Percentiles rank a stretch among this genome's conserved stretches.
Conservation (phyloP, 768 basidiomycete species). For the Lactarius hatsudake region DNA sequence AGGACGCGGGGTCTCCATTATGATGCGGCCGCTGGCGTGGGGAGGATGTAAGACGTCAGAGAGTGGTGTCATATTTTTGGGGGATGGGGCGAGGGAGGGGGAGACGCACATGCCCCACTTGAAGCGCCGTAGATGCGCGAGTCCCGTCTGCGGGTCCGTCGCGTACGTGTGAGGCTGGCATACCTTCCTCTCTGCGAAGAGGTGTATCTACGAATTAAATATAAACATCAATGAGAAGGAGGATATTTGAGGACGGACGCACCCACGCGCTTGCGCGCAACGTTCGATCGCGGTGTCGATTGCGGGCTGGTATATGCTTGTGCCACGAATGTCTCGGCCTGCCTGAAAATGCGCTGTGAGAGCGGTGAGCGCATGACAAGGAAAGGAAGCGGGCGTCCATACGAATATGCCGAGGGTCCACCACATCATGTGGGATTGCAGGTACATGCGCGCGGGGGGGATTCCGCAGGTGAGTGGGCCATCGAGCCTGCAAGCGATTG, state of each 20-base stretch:
- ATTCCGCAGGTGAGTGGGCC: slow-evolving; percentile 85
- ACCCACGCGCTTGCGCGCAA: slow-evolving; percentile 54
- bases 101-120: slow-evolving; percentile 87
- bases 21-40: slow-evolving; percentile 36
- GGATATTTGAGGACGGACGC: slow-evolving; percentile 43
- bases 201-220: slow-evolving; percentile 59
- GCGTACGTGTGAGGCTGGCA: slow-evolving; percentile 64
- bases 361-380: not conserved
- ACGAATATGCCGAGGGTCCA: slow-evolving; percentile 96
- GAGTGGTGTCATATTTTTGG: not conserved
- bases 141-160: slow-evolving; percentile 38
- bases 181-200: slow-evolving; percentile 84
- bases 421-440: slow-evolving; percentile 58
- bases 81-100: not conserved
- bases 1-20: no score
- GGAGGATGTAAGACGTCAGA: slow-evolving; percentile 31
- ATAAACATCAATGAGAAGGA: no score
- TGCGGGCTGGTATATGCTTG: slow-evolving; percentile 83
- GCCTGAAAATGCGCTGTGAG: slow-evolving; percentile 66
- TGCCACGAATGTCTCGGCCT: slow-evolving; percentile 88
- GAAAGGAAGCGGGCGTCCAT: not conserved
- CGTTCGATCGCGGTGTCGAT: slow-evolving; percentile 44
- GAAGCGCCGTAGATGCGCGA: slow-evolving; percentile 61
- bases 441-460: slow-evolving; percentile 62
- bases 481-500: slow-evolving; percentile 53